Percentiles rank a stretch among this genome's conserved stretches.
phyloP scores from a whole-genome alignment of 2,329 filamentous ascomycete species.

The Phoma herbarum region DNA sequence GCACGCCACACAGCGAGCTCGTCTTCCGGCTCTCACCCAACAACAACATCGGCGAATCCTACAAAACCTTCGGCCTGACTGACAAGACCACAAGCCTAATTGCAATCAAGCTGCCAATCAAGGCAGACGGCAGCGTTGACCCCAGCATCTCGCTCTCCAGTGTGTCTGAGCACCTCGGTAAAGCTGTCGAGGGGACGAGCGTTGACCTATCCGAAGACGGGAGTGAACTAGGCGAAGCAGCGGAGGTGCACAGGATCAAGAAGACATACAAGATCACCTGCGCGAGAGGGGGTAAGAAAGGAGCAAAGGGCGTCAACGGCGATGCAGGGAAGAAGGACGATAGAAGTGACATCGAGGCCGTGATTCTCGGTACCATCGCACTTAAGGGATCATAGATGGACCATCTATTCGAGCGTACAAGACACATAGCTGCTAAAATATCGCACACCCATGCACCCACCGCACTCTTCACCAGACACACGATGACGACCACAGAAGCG shows the following conservation, averaged over 20 bases:
- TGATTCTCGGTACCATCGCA: conserved; percentile 80
- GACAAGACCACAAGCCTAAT: conserved; percentile 76
- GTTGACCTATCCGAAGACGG: conserved; percentile 33
- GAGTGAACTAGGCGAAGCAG: conserved; percentile 61
- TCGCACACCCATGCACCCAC: too few relatives aligned
- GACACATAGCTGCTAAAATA: too few relatives aligned
- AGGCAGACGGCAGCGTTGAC: conserved; percentile 13
- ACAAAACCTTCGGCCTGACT: conserved; percentile 84
- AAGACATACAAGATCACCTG: conserved; percentile 82
- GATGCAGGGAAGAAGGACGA: conserved; percentile 47
- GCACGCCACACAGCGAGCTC: conserved; percentile 88
- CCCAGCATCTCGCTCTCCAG: conserved; percentile 30
- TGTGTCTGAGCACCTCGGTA: conserved; percentile 40
- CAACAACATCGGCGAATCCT: conserved; percentile 92
- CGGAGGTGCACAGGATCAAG: conserved; percentile 68
- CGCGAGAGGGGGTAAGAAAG: conserved; percentile 51
- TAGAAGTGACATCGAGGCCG: conserved; percentile 69
- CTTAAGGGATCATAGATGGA: conserved; percentile 66
- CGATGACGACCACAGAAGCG: too few relatives aligned
- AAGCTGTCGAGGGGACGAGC: conserved; percentile 37
- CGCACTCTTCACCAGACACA: too few relatives aligned
- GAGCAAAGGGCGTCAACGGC: conserved; percentile 38
- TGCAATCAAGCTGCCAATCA: conserved; percentile 75
- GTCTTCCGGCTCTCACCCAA: conserved; percentile 82
- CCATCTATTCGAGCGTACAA: too few relatives aligned